Conservation (phyloP, 305 asterid species). For the Ajuga reptans region DNA sequence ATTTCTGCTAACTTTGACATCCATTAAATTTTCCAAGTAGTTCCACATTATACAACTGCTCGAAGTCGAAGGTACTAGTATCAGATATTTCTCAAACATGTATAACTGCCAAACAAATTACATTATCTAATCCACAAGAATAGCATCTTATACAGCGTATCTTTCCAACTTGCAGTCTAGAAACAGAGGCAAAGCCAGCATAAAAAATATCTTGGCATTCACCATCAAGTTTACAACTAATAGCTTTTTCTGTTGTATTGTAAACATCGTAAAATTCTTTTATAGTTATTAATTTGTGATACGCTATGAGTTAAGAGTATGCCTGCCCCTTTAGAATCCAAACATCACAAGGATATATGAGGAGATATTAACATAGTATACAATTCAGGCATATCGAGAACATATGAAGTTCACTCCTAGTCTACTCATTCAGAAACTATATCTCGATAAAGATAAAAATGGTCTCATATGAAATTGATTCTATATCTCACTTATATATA, state of each 20-base stretch:
- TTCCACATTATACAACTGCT: not conserved
- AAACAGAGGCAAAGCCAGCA: not conserved
- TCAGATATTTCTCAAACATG: not conserved
- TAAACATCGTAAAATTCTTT: not conserved
- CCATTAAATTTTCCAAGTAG: too few relatives aligned
- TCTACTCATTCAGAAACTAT: not conserved
- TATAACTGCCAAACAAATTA: not conserved
- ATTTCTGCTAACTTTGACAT: not conserved
- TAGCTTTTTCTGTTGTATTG: not conserved
- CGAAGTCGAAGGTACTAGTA: not conserved
- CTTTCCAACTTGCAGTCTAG: not conserved
- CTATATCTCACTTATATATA: too few relatives aligned
- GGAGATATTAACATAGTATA: not conserved
- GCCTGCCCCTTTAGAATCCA: not conserved
- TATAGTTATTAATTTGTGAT: not conserved
- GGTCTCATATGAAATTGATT: not conserved
- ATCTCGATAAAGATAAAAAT: not conserved
- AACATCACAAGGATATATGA: not conserved
- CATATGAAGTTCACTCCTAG: not conserved
- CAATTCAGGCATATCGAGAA: not conserved
- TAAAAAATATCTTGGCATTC: not conserved
- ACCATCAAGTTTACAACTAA: not conserved
- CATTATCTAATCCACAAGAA: not conserved
- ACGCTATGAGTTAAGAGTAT: not conserved
- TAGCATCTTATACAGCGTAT: not conserved